Conservation (phyloP, 2,329 filamentous ascomycete species). For the Ceratocystis lukuohia region DNA sequence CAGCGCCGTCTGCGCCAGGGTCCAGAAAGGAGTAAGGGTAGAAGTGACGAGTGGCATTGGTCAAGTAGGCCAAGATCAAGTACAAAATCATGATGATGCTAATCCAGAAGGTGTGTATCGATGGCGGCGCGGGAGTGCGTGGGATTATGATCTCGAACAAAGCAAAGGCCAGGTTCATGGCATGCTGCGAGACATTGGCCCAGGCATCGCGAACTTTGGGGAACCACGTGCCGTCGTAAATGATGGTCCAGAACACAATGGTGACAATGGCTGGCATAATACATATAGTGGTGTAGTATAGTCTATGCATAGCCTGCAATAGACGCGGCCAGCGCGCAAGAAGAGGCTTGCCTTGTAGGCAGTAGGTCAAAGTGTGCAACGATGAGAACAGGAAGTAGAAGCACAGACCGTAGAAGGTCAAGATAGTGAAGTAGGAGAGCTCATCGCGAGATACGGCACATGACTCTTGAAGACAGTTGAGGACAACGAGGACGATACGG, state of each 20-base stretch:
- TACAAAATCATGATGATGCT: slow-evolving; percentile 60
- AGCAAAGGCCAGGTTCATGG: slow-evolving; percentile 58
- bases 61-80: slow-evolving; percentile 60
- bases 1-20: slow-evolving; percentile 35
- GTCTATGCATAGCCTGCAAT: slow-evolving; percentile 50
- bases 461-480: slow-evolving; percentile 39
- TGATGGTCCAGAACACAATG: slow-evolving; percentile 54
- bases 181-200: slow-evolving; percentile 61
- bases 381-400: slow-evolving; percentile 63
- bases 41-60: slow-evolving; percentile 52
- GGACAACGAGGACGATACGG: slow-evolving; percentile 56
- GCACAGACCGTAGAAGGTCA: slow-evolving; percentile 69
- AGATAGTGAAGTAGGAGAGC: slow-evolving; percentile 72
- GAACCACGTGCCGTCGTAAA: slow-evolving; percentile 43
- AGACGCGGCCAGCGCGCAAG: slow-evolving; percentile 46
- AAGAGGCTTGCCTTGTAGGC: slow-evolving; percentile 38
- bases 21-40: slow-evolving; percentile 75
- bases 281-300: slow-evolving; percentile 50
- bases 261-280: slow-evolving; percentile 57
- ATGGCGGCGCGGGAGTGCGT: slow-evolving; percentile 45
- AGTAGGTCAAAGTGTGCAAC: slow-evolving; percentile 57
- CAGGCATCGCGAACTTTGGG: slow-evolving; percentile 39
- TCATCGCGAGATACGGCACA: slow-evolving; percentile 36
- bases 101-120: slow-evolving; percentile 53
- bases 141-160: slow-evolving; percentile 62